Conservation (phyloP, 192 early-diverging fungal species). For the Jimgerdemannia lactiflua region DNA sequence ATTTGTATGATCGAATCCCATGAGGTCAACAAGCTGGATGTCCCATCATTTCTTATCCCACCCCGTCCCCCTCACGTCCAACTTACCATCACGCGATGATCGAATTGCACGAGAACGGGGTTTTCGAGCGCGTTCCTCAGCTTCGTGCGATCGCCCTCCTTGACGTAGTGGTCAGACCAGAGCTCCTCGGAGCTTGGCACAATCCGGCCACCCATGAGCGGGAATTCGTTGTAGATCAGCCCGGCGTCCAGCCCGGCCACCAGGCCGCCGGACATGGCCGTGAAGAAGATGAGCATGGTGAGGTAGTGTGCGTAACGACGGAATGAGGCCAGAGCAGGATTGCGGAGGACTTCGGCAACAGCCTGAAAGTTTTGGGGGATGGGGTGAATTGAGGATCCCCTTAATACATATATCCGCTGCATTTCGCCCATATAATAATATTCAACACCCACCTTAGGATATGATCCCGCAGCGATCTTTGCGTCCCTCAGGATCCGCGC, state of each 20-base stretch:
- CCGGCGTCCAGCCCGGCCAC: conserved; percentile 98
- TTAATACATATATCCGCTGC: background rate
- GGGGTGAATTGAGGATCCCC: background rate
- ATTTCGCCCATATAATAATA: background rate
- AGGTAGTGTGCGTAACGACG: conserved; percentile 57
- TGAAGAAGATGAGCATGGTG: conserved; percentile 76
- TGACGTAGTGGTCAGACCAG: conserved; percentile 44
- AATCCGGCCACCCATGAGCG: conserved; percentile 86
- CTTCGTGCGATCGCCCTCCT: conserved; percentile 42
- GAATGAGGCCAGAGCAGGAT: conserved; percentile 58
- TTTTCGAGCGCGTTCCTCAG: conserved; percentile 95
- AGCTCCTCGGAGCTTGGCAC: conserved; percentile 73
- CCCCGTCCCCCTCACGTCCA: background rate
- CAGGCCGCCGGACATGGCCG: conserved; percentile 89
- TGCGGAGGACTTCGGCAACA: conserved; percentile 40
- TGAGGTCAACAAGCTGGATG: too few relatives aligned
- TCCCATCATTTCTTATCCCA: background rate
- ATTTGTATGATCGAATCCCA: too few relatives aligned
- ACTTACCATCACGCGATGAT: conserved; percentile 85
- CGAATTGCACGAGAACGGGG: conserved; percentile 91
- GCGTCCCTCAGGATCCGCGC: conserved; percentile 72
- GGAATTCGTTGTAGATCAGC: conserved; percentile 96
- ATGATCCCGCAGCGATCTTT: conserved; percentile 52
- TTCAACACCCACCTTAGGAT: conserved; percentile 20
- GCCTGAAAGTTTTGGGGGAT: conserved; percentile 17